Base-by-base conservation (phyloP, 441 rosid species). In the Populus hybrid region DNA sequence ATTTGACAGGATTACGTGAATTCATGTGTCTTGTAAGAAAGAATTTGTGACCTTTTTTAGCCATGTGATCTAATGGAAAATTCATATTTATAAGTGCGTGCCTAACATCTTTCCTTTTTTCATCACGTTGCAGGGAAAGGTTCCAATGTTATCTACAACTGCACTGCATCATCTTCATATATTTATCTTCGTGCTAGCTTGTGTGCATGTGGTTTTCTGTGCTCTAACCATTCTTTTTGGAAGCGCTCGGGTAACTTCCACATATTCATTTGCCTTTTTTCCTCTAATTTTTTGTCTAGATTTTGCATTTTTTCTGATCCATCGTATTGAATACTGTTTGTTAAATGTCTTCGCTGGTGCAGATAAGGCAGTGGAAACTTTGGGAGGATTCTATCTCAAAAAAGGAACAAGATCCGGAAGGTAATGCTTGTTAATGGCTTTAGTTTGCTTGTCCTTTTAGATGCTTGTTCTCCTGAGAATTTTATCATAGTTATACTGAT, bases 161-260 rank as follows among this genome's bases (percentile, higher is more conserved):
- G 98, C 98, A 7, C 68, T 94, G 70, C 97, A 95, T 72, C 94
- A 95, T 82, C 91, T 95, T 46, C 98, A 95, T 71, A 90, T 92
- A 69, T 91, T 93, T 80, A 91, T 93, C 85, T 93, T 95, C 9
- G 94, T 91, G 30, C 90, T 95, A 46, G 98, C 98, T 4, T 84
- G 90, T 63, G 86, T 86, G 11, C 98, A 95, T 67, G 94, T 95
- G 69, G 74, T 85, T 40, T 89, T 90, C 84, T 86, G 92, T 64
- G 96, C 83, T 69, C 84, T 93, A 75, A 95, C 98, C 46, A 87
- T 93, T 76, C 70, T 95, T 70, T 87, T 89, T 30, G 98, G 98
- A 75, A 90, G 91, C 78, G 89, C 87, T 74, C 91, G 87, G 91
- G 98, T 90, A 81, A 76, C 67, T 75, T 80, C 40, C 65, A 23